Conservation (phyloP, 352 stramenopile genomes). For the Globisporangium cystogenes region DNA sequence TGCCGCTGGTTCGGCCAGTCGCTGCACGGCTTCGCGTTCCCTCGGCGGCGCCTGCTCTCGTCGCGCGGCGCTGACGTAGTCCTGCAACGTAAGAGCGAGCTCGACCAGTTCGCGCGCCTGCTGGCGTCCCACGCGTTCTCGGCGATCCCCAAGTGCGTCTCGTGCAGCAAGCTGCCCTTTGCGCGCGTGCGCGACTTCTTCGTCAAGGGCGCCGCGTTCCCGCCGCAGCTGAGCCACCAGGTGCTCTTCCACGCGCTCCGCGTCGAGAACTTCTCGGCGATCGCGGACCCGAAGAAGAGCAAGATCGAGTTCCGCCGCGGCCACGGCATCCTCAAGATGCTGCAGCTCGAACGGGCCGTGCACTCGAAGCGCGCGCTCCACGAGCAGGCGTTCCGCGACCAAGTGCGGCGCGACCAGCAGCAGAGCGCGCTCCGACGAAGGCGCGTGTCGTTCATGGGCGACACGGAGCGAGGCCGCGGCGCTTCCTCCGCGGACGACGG, state of each 20-base stretch:
- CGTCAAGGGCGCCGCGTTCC: slow-evolving; percentile 21
- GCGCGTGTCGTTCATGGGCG: not conserved
- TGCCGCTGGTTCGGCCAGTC: slow-evolving; percentile 70
- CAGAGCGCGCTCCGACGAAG: slow-evolving; percentile 2
- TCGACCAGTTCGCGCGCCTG: slow-evolving; percentile 55
- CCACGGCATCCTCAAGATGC: slow-evolving; percentile 45
- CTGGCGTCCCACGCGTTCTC: slow-evolving; percentile 72
- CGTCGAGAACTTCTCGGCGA: slow-evolving; percentile 47
- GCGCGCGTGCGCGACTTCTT: slow-evolving; percentile 66
- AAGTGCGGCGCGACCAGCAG: slow-evolving; percentile 10
- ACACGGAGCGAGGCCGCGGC: not conserved
- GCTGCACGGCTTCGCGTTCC: slow-evolving; percentile 52
- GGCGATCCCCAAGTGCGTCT: slow-evolving; percentile 61
- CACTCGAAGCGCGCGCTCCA: slow-evolving; percentile 28
- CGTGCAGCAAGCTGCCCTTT: slow-evolving; percentile 54
- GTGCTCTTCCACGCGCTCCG: slow-evolving; percentile 27
- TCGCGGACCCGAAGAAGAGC: slow-evolving; percentile 66
- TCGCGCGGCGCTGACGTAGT: slow-evolving; percentile 43
- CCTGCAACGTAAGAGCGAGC: slow-evolving; percentile 30
- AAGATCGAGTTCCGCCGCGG: slow-evolving; percentile 73
- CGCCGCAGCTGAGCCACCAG: slow-evolving; percentile 16
- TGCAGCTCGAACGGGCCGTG: slow-evolving; percentile 65
- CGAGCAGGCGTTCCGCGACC: slow-evolving; percentile 1
- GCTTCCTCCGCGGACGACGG: not conserved
- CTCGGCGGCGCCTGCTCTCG: slow-evolving; percentile 46